These are phyloP conservation scores for Cutaneotrichosporon mucoides DNA, from an alignment of 1,284 basidiomycete species.

Conservation along the genomic window DNA sequence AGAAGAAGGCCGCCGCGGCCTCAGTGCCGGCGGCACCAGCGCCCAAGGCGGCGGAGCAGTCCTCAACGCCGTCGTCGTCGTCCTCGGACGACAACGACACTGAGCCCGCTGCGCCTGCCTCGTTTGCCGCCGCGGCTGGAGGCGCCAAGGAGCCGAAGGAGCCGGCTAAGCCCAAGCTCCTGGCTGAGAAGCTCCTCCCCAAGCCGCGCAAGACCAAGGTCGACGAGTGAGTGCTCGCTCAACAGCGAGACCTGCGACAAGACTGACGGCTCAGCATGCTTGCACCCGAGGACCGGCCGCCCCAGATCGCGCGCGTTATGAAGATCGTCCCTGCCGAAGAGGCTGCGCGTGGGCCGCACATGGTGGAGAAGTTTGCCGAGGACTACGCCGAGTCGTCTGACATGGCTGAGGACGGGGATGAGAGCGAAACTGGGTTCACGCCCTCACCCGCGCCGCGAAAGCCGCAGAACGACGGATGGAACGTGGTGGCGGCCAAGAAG, in stretches of 20 bases:
- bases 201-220: slow-evolving; percentile 44
- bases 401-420: slow-evolving; percentile 1
- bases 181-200: slow-evolving; percentile 42
- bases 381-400: slow-evolving; percentile 27
- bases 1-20: slow-evolving; percentile 2
- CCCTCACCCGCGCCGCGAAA: not conserved
- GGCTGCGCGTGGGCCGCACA: not conserved
- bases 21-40: not conserved
- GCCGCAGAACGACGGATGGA: slow-evolving; percentile 38
- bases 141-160: not conserved
- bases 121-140: slow-evolving; percentile 12
- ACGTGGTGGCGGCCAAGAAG: slow-evolving; percentile 39
- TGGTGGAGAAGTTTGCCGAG: slow-evolving; percentile 19
- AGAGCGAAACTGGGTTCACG: slow-evolving; percentile 7
- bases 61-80: too few relatives aligned
- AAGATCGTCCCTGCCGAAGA: slow-evolving; percentile 22
- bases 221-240: slow-evolving; percentile 39
- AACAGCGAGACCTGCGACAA: not conserved
- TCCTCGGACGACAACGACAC: not conserved
- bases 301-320: slow-evolving; percentile 41
- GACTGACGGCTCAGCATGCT: slow-evolving; percentile 34
- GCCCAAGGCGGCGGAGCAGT: not conserved
- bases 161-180: slow-evolving; percentile 31
- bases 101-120: not conserved
- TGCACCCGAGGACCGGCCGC: slow-evolving; percentile 38